These are phyloP conservation scores for Oryza punctata DNA, from an alignment of 176 grass and related monocot species.

Conservation along the genomic window DNA sequence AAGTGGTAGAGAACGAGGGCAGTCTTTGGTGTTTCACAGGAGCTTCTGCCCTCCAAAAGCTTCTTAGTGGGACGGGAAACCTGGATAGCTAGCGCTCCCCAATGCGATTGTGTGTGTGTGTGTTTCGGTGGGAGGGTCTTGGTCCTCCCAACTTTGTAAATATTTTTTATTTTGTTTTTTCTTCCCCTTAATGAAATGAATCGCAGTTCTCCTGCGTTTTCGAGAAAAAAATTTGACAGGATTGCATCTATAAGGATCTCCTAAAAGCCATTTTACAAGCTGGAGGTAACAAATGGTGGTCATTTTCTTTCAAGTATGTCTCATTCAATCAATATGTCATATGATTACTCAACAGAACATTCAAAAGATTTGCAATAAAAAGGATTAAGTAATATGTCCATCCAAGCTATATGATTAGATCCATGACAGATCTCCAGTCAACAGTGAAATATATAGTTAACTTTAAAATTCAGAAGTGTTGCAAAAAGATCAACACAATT, in stretches of 20 bases:
- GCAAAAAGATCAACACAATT: slow-evolving; percentile 1
- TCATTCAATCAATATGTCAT: neutral
- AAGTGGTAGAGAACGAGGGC: too few relatives aligned
- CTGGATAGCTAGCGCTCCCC: too few relatives aligned
- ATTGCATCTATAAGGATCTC: neutral
- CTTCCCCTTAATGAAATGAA: too few relatives aligned
- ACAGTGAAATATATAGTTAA: neutral
- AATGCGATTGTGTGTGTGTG: too few relatives aligned
- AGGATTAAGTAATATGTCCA: neutral
- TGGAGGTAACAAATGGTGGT: neutral
- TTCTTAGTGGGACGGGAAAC: too few relatives aligned
- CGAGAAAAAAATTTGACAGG: too few relatives aligned
- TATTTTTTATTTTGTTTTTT: too few relatives aligned
- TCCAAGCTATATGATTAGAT: slow-evolving; percentile 11
- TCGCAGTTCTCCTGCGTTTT: too few relatives aligned
- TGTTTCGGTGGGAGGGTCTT: too few relatives aligned
- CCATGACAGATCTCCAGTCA: neutral
- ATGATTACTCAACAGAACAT: neutral
- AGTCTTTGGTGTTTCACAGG: too few relatives aligned
- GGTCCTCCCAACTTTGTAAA: too few relatives aligned
- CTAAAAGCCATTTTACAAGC: neutral
- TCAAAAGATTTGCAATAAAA: slow-evolving; percentile 22
- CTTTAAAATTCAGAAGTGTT: neutral
- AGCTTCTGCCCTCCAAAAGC: too few relatives aligned
- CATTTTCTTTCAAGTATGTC: neutral